These are phyloP conservation scores for Cryptococcus hybrid DNA, from an alignment of 1,284 basidiomycete species.

Conservation along the genomic window DNA sequence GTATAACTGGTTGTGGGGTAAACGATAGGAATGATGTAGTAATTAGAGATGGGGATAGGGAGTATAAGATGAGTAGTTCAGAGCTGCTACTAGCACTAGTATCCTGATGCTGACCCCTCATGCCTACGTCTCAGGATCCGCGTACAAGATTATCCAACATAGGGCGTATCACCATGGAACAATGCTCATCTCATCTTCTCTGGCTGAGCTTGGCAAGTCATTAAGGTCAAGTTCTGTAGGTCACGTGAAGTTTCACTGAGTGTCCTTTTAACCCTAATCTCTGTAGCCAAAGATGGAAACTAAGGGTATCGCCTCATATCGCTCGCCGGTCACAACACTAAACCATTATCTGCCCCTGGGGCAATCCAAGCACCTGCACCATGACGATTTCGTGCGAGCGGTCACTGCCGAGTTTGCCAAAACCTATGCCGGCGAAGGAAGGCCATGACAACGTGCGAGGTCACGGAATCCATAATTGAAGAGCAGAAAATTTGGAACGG, in stretches of 20 bases:
- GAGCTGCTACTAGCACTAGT: background rate
- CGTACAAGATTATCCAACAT: constrained; percentile 90
- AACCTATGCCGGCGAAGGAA: constrained; percentile 55
- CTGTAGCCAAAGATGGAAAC: constrained; percentile 70
- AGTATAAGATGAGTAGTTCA: constrained; percentile 73
- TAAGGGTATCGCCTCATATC: constrained; percentile 85
- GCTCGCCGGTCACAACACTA: constrained; percentile 88
- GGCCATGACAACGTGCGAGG: constrained; percentile 12
- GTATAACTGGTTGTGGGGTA: constrained; percentile 64
- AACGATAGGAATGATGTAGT: constrained; percentile 93
- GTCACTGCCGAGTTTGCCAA: constrained; percentile 67
- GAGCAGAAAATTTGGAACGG: constrained; percentile 59
- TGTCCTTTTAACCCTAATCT: background rate
- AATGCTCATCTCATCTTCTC: constrained; percentile 87
- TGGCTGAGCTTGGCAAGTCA: constrained; percentile 68
- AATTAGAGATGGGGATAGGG: constrained; percentile 55
- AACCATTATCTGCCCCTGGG: constrained; percentile 54
- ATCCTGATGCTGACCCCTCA: background rate
- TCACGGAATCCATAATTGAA: constrained; percentile 34
- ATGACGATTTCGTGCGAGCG: constrained; percentile 69
- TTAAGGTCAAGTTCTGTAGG: constrained; percentile 69
- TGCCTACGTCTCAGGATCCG: constrained; percentile 89
- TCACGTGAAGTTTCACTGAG: constrained; percentile 2
- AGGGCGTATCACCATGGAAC: constrained; percentile 98
- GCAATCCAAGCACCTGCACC: constrained; percentile 49